Percentiles rank a stretch among this genome's conserved stretches.
phyloP scores from a whole-genome alignment of 2,329 filamentous ascomycete genomes.

The Parascedosporium putredinis region DNA sequence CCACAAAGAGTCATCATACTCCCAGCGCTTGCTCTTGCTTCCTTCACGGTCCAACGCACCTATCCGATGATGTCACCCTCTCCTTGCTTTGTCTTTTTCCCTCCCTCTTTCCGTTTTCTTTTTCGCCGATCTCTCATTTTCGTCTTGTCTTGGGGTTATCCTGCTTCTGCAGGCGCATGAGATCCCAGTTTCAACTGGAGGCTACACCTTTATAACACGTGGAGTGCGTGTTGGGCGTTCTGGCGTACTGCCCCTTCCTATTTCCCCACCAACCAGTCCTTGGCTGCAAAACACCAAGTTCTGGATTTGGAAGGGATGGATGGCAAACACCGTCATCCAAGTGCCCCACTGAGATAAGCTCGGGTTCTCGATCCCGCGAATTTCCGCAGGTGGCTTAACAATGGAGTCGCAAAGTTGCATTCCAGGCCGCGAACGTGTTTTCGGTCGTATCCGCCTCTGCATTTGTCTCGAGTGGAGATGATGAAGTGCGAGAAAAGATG shows the following conservation, averaged over 20 bases:
- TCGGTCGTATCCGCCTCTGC: neutral
- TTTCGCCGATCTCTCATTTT: neutral
- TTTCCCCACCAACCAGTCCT: neutral
- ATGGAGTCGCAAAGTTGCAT: neutral
- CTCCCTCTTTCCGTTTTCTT: neutral
- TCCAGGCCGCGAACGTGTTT: slow-evolving; percentile 1
- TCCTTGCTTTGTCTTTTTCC: neutral
- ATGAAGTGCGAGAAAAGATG: slow-evolving; percentile 2
- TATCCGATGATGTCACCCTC: neutral
- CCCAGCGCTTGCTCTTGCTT: neutral
- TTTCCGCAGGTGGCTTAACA: neutral
- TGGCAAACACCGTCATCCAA: neutral
- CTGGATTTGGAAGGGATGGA: too few species aligned
- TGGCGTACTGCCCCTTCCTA: too few species aligned
- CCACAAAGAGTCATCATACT: too few species aligned
- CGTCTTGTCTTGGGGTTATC: too few species aligned
- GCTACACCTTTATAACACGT: too few species aligned
- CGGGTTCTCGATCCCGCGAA: neutral
- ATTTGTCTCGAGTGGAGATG: neutral
- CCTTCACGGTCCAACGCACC: neutral
- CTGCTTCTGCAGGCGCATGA: too few species aligned
- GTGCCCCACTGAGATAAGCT: neutral
- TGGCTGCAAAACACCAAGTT: too few species aligned
- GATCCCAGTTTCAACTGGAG: too few species aligned
- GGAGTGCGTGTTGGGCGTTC: too few species aligned